Evolutionary conservation across 192 early-diverging fungal genomes (phyloP), one percentile per base, ranked within the genome.

Genomic region (Backusella macrospora): DNA sequence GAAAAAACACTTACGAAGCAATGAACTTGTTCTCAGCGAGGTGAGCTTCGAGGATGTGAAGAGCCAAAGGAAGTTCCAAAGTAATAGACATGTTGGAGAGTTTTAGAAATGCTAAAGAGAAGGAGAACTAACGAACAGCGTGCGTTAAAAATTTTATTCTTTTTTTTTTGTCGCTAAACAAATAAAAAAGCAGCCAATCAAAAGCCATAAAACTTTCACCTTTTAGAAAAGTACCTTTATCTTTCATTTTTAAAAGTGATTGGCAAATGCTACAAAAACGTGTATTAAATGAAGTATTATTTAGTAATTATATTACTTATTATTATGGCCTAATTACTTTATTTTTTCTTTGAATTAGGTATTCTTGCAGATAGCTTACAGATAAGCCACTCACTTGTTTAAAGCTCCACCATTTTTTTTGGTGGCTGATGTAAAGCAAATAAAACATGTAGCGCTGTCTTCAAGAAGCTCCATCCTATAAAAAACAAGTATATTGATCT

Each of bases 41-140:
- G 70, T 62, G 75, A 75, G 55, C 80, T 71, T 81, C 67, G 73
- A 81, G 68, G 34, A 81, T 77, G 64, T 81, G 73, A 66, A 76
- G 72, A 74, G 80, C 79, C 29, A 76, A 62, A 68, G 79, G 75
- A 42, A 72, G 72, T 65, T 80, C 73, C n/a, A 81, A 46, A 46
- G 80, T 72, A 70, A 81, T 69, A 74, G 80, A 78, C 78, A 79
- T 79, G 52, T 59, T 52, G 49, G 49, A 52, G n/a, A 52, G 68
- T 49, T 75, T 47, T 73, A 73, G 26, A 40, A 26, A 38, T 47
- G n/a, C 23, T 74, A 55, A 75, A 67, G 66, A 62, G 55, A 75
- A 69, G 42, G 65, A 40, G 52, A n/a, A 13, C 55, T 62, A 68
- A 67, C n/a, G 42, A 69, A 68, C 45, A 44, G 39, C 42, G 44